Percentiles rank a stretch among this genome's conserved stretches.
phyloP scores from a whole-genome alignment of 805 yeast genomes.

The Candida berthetii region DNA sequence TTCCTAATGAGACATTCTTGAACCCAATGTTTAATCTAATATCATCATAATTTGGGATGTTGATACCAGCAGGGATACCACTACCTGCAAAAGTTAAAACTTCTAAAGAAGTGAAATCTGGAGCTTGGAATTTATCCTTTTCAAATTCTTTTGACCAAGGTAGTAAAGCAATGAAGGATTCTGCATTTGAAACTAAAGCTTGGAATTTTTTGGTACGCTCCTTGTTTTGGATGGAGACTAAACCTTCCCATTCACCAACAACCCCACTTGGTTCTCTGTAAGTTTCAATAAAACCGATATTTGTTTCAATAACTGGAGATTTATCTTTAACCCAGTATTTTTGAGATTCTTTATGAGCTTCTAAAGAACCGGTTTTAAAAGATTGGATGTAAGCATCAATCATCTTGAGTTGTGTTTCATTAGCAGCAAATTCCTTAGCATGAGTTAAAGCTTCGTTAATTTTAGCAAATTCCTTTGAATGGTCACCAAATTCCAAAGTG shows the following conservation, averaged over 20 bases:
- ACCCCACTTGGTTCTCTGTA: constrained; percentile 91
- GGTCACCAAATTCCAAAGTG: constrained; percentile 72
- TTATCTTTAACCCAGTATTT: constrained; percentile 83
- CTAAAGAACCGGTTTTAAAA: constrained; percentile 76
- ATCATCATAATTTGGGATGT: constrained; percentile 89
- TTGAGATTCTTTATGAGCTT: constrained; percentile 81
- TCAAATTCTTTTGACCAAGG: constrained; percentile 80
- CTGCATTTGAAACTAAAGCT: constrained; percentile 60
- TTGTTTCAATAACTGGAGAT: constrained; percentile 73
- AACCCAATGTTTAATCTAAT: constrained; percentile 80
- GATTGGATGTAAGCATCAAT: constrained; percentile 59
- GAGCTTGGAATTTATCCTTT: constrained; percentile 83
- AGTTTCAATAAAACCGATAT: constrained; percentile 88
- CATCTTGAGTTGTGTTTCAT: constrained; percentile 66
- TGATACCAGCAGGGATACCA: constrained; percentile 91
- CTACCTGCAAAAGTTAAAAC: constrained; percentile 86
- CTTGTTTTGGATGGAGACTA: constrained; percentile 85
- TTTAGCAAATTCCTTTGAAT: constrained; percentile 51
- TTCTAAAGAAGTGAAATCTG: constrained; percentile 88
- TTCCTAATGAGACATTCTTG: constrained; percentile 86
- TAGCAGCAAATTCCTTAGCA: constrained; percentile 64
- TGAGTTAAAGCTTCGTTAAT: constrained; percentile 49
- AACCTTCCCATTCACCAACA: constrained; percentile 91
- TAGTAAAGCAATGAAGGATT: constrained; percentile 51
- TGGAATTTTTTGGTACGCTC: constrained; percentile 81